These are phyloP conservation scores for Mimosa bimucronata DNA, from an alignment of 306 rosid genomes.

Conservation along the genomic window DNA sequence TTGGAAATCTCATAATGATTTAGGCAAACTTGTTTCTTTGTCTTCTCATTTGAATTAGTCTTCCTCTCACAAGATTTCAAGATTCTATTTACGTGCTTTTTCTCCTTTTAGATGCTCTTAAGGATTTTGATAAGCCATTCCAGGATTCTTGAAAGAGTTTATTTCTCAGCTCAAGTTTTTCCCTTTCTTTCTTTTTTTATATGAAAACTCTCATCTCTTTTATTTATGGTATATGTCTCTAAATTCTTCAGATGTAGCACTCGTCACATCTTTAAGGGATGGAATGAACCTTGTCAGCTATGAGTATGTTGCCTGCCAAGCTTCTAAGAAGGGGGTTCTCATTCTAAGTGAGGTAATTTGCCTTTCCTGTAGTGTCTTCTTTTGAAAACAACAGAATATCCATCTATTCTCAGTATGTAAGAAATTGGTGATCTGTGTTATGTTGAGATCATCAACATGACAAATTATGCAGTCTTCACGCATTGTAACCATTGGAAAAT, in stretches of 20 bases:
- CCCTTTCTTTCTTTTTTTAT: not conserved
- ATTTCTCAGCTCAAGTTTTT: constrained; percentile 19
- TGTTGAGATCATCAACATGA: constrained; percentile 10
- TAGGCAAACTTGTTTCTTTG: constrained; percentile 8
- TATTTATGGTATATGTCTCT: constrained; percentile 28
- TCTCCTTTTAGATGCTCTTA: constrained; percentile 15
- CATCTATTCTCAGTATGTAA: too few relatives aligned
- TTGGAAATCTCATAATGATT: not conserved
- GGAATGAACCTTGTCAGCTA: constrained; percentile 99
- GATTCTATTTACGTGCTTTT: not conserved
- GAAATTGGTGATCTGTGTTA: not conserved
- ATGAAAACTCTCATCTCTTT: constrained; percentile 17
- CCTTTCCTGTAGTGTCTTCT: not conserved
- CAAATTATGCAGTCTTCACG: too few relatives aligned
- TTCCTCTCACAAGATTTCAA: constrained; percentile 18
- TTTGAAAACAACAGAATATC: too few relatives aligned
- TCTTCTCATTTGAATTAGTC: constrained; percentile 1
- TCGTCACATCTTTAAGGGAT: constrained; percentile 94
- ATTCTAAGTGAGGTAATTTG: constrained; percentile 85
- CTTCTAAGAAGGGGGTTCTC: constrained; percentile 93
- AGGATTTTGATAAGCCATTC: not conserved
- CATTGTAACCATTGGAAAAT: not conserved
- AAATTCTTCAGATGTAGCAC: constrained; percentile 76
- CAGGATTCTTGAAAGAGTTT: constrained; percentile 11
- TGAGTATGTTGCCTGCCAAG: constrained; percentile 96